Base-by-base conservation (phyloP, 1,139 yeast species). In the Suhomyces chickasaworum region DNA sequence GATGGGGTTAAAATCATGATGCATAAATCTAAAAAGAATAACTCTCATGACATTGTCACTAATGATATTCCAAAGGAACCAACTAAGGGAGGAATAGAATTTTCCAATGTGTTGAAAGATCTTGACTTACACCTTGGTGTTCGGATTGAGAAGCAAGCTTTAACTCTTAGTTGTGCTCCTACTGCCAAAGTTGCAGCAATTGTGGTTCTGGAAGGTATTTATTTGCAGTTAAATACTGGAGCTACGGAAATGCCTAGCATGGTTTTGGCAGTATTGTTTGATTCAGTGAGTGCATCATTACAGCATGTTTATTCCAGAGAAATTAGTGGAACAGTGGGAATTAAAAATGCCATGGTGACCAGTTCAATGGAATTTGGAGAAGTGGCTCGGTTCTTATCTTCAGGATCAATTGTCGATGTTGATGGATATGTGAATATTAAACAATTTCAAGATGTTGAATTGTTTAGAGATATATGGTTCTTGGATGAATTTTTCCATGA, bases 221-320 rank as follows among this genome's bases (percentile, higher is more conserved):
- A 73, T 35, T 59, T 87, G 31, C 82, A 81, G 45, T 54, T 86
- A 12, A 80, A 80, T 44, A 77, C 91, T 0, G 79, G 80, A 25
- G 73, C 73, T 4, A 61, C 63, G 3, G 71, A 71, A 9, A 58
- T 62, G 1, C 59, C 73, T 0, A 75, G 80, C 4, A 66, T 78
- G 6, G 67, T 77, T 10, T 65, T 78, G 1, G 57, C 71, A 1
- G 58, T 81, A 3, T 72, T 77, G 22, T 55, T 86, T 25, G 73
- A 75, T 17, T 73, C 80, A 3, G 65, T 89, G 12, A 73, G 80
- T 22, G 86, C 93, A 0, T 83, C 91, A 1, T 69, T 93, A 34
- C 97, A 90, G 58, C 99, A 93, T 63, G 82, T 89, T 15, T 93
- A 89, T 60, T 91, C 98, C 0, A 79, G 96, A 51, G 96, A 89